Conservation (phyloP, 164 flowering plant genomes). For the Santalum album region DNA sequence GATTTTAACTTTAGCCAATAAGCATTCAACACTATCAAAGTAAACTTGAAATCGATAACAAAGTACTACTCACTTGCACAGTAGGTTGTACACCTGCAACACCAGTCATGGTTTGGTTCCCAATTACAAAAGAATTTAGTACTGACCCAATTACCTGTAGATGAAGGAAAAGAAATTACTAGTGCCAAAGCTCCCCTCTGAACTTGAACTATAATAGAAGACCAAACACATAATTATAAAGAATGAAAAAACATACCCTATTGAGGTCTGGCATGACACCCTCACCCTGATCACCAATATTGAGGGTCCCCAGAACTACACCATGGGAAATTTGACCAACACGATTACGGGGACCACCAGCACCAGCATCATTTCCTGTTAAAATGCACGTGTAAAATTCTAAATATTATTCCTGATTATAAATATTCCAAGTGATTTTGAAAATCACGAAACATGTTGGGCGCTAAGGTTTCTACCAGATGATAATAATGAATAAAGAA, state of each 20-base stretch:
- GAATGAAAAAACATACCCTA: slow-evolving; percentile 41
- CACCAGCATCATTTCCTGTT: slow-evolving; percentile 46
- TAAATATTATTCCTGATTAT: neutral
- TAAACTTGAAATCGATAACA: neutral
- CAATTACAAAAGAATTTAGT: slow-evolving; percentile 73
- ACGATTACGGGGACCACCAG: slow-evolving; percentile 53
- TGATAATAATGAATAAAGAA: neutral
- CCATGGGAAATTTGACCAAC: slow-evolving; percentile 82
- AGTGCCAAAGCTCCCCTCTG: too few species aligned
- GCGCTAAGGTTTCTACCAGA: neutral
- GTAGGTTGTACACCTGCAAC: slow-evolving; percentile 26
- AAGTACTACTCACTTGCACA: slow-evolving; percentile 30
- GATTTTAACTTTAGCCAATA: neutral
- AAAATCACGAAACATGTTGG: neutral
- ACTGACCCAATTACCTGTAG: slow-evolving; percentile 90
- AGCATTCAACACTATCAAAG: neutral
- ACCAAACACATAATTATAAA: neutral
- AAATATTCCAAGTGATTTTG: neutral
- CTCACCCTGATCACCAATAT: slow-evolving; percentile 81
- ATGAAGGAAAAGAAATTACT: slow-evolving; percentile 5
- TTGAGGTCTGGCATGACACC: slow-evolving; percentile 57
- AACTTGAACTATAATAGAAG: neutral
- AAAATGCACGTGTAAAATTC: neutral
- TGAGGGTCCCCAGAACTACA: slow-evolving; percentile 83
- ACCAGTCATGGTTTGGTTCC: slow-evolving; percentile 30